A percentile compares a stretch with the other conserved stretches of the same genome.
These are phyloP conservation scores for Physcia stellaris DNA, from an alignment of 495 filamentous ascomycete genomes.

Conservation along the genomic window DNA sequence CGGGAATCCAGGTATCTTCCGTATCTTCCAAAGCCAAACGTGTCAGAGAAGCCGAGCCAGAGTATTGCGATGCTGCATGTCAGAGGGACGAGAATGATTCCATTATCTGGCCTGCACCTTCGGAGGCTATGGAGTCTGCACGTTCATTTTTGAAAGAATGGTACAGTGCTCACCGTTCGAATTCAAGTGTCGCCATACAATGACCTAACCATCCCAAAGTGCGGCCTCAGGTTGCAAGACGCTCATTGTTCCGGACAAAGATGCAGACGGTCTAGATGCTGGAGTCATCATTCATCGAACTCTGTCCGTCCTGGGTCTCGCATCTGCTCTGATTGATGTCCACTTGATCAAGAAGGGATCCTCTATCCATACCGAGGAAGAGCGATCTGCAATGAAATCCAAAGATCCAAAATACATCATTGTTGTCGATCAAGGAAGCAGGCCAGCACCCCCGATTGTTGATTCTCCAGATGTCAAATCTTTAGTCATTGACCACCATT, in stretches of 20 bases:
- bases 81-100: conserved; percentile 26
- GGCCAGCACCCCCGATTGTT: conserved; percentile 32
- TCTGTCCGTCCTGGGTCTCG: conserved; percentile 34
- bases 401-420: conserved; percentile 38
- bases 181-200: not conserved
- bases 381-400: conserved; percentile 30
- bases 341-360: conserved; percentile 39
- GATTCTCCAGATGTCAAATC: conserved; percentile 22
- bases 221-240: conserved; percentile 15
- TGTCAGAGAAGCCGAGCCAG: no score
- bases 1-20: no score
- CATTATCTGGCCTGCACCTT: conserved; percentile 40
- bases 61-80: conserved; percentile 25
- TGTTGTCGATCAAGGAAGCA: conserved; percentile 45
- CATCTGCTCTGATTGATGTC: conserved; percentile 28
- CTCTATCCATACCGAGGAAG: conserved; percentile 33
- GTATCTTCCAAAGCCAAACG: no score
- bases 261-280: conserved; percentile 45
- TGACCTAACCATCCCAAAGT: conserved; percentile 3
- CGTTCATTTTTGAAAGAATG: conserved; percentile 32
- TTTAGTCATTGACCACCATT: conserved; percentile 48
- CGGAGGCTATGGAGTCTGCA: conserved; percentile 30
- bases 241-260: conserved; percentile 47
- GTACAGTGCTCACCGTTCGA: conserved; percentile 1
- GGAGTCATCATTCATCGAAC: conserved; percentile 43